Evolutionary conservation across 2,329 filamentous ascomycete species (phyloP).

Genomic region (Lizonia empirigonia): DNA sequence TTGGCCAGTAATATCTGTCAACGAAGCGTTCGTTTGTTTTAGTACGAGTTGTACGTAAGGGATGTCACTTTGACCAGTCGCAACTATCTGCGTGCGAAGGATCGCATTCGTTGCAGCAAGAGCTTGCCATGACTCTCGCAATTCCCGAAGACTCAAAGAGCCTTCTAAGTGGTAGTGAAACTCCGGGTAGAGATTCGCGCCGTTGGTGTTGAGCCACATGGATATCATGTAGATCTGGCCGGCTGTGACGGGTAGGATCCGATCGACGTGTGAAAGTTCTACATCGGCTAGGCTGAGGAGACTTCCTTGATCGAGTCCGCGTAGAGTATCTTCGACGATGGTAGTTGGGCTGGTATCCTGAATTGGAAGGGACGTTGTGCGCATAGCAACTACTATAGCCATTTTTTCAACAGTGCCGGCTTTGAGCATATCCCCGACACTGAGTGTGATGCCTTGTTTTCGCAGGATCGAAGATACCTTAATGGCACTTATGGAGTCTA

Average conservation of each 20-base stretch:
- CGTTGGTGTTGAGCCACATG: slow-evolving; percentile 71
- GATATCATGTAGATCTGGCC: slow-evolving; percentile 83
- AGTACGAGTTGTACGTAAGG: slow-evolving; percentile 70
- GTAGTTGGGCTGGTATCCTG: neutral
- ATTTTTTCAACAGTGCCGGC: slow-evolving; percentile 70
- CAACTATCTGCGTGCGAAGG: slow-evolving; percentile 70
- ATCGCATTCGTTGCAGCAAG: slow-evolving; percentile 65
- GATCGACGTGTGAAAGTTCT: slow-evolving; percentile 56
- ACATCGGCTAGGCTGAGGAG: slow-evolving; percentile 54
- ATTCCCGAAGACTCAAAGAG: slow-evolving; percentile 41
- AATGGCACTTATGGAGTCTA: slow-evolving; percentile 92
- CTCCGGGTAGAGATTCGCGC: slow-evolving; percentile 72
- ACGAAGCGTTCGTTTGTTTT: slow-evolving; percentile 44
- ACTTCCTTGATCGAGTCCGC: slow-evolving; percentile 46
- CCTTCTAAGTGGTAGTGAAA: slow-evolving; percentile 67
- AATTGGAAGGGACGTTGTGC: neutral
- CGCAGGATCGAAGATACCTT: slow-evolving; percentile 76
- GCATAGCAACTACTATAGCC: slow-evolving; percentile 49
- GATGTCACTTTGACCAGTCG: slow-evolving; percentile 52
- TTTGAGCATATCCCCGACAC: slow-evolving; percentile 73
- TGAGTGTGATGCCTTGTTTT: slow-evolving; percentile 65
- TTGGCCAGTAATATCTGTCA: slow-evolving; percentile 35
- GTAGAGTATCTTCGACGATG: slow-evolving; percentile 34
- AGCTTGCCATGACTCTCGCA: slow-evolving; percentile 66
- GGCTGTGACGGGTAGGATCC: slow-evolving; percentile 70